A percentile compares a stretch with the other conserved stretches of the same genome.
phyloP scores from a whole-genome alignment of 495 filamentous ascomycete species.

The Rusavskia elegans region DNA sequence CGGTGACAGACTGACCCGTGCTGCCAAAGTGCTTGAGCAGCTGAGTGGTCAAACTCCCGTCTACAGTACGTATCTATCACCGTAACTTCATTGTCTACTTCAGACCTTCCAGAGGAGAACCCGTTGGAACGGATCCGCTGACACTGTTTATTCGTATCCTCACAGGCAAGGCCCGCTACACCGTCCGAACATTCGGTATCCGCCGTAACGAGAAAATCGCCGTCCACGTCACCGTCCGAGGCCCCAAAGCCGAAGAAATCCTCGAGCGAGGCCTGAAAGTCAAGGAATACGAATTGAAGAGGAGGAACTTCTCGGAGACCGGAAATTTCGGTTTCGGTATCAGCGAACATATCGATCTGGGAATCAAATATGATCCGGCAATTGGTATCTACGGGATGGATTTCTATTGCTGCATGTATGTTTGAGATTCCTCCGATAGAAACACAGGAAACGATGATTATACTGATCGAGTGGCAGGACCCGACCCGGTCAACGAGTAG shows the following conservation, averaged over 20 bases:
- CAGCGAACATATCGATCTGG: constrained; percentile 98
- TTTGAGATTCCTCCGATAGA: constrained; percentile 8
- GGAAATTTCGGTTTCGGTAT: constrained; percentile 99
- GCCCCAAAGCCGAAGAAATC: constrained; percentile 99
- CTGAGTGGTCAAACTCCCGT: constrained; percentile 98
- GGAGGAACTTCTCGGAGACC: constrained; percentile 98
- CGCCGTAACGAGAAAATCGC: constrained; percentile 99
- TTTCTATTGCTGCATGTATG: constrained; percentile 99
- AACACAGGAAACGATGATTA: not conserved
- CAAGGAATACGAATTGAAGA: constrained; percentile 99
- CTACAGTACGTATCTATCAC: constrained; percentile 52
- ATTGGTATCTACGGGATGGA: constrained; percentile 99
- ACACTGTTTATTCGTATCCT: not conserved
- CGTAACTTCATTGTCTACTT: not conserved
- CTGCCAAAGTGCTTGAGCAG: constrained; percentile 99
- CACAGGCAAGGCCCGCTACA: constrained; percentile 97
- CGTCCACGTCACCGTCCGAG: constrained; percentile 98
- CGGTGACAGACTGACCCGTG: constrained; percentile 99
- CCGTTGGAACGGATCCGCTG: not conserved
- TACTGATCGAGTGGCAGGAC: constrained; percentile 37
- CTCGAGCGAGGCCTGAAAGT: constrained; percentile 99
- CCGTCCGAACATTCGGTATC: constrained; percentile 99
- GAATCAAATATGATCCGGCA: constrained; percentile 99
- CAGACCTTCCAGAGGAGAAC: too few species aligned
- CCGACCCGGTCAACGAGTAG: constrained; percentile 93